Conservation (phyloP, 148 eudicot genomes). For the Nepenthes gracilis region DNA sequence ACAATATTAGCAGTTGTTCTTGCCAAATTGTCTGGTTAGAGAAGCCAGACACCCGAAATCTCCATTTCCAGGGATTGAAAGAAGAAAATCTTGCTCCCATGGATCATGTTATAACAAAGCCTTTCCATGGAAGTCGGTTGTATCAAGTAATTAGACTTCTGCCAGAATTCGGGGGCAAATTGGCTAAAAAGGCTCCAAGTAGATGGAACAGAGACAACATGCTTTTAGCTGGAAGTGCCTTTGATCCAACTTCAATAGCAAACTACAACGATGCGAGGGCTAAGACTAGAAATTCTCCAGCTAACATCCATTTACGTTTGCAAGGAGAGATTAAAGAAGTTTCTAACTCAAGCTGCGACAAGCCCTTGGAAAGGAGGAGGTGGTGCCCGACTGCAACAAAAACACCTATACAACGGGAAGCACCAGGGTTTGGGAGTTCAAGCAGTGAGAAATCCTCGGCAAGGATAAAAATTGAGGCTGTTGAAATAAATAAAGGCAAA, state of each 20-base stretch:
- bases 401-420: not conserved
- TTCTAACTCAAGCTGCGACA: not conserved
- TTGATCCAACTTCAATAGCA: not conserved
- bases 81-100: constrained; percentile 40
- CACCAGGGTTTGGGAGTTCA: constrained; percentile 1
- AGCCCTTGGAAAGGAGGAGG: not conserved
- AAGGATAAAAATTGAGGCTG: not conserved
- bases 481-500: not conserved
- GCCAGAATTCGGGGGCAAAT: constrained; percentile 64
- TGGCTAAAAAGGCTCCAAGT: not conserved
- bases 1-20: constrained; percentile 4
- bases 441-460: constrained; percentile 6
- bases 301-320: not conserved
- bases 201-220: not conserved
- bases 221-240: not conserved
- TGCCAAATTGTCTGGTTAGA: constrained; percentile 66
- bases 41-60: constrained; percentile 24
- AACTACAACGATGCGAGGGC: not conserved
- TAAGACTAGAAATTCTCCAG: constrained; percentile 1
- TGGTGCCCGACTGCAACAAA: not conserved
- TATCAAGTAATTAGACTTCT: constrained; percentile 32
- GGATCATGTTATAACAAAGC: constrained; percentile 50
- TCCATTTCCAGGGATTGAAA: constrained; percentile 27
- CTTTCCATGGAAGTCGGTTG: constrained; percentile 72
- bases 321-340: constrained; percentile 6